Evolutionary conservation across 164 flowering plant genomes (phyloP), one percentile per base, ranked within the genome.

Genomic region (Nymphaea colorata): DNA sequence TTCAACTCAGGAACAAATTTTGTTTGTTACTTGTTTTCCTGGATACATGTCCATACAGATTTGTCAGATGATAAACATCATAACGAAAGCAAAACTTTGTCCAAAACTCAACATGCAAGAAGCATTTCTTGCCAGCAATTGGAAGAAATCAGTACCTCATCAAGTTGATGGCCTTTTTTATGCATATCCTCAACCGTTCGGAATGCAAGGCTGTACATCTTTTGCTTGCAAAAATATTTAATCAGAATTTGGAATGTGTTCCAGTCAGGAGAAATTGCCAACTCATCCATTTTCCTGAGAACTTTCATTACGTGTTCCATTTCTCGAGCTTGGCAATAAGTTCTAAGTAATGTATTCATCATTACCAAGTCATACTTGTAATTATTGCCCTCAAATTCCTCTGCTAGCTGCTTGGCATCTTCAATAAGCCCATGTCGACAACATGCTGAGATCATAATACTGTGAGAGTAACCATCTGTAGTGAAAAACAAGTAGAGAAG

Each of bases 381-480:
- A 75, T 79, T 82, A 65, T 69, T 81, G 59, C 76, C 80, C 80
- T 90, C 96, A 76, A 76, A 85, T 42, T 86, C 88, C 71, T 65
- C 73, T 17, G 94, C 94, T 74, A 92, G 75, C 68, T 80, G 77
- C 72, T 83, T 90, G 68, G 98, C 98, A 72, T 92, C 96, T 68
- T 87, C 84, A 67, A 88, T 64, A 47, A 76, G 86, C 67, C 84
- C 83, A 68, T 70, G 68, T 45, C 93, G 87, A 73, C 93, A 90
- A 66, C 82, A 81, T 68, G 94, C 93, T 62, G 98, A 79, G 75
- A 92, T 92, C 91, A 92, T 92, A 72, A 92, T 90, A 64, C 94
- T 87, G 72, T 92, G 77, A 63, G 88, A 69, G 78, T 84, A 88
- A 64, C 98, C 98, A 79, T 86, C 98, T 92, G 85, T 78, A 78